Evolutionary conservation across 805 yeast genomes (phyloP), one percentile per base, ranked within the genome.

Genomic region (Maudiozyma barnettii): DNA sequence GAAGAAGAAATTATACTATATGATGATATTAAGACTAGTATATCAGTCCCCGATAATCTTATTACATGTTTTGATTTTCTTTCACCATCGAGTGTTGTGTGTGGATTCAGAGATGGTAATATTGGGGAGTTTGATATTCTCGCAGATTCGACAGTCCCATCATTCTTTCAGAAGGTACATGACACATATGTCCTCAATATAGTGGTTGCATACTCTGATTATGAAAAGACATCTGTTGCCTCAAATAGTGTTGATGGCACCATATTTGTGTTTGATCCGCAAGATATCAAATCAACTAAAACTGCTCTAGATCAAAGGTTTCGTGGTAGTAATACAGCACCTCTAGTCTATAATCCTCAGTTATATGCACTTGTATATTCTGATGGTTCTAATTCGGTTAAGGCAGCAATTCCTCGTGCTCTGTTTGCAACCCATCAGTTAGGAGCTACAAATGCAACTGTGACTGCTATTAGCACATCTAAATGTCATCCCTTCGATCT

Each of bases 51-150:
- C 1, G 60, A 58, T 19, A 56, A 59, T 31, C 39, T 55, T 38
- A 73, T 81, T 5, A 71, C 79, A 1, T 61, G 76, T 33, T 74
- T 68, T 51, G 80, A 75, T 51, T 76, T 75, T 63, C 38, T 77
- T 5, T 69, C 71, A 9, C 55, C 68, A 5, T 64, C 67, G 2
- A 66, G 58, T 12, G 59, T 84, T 1, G 59, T 81, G 2, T 76
- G 78, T 29, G 91, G 90, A 0, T 72, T 77, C 5, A 60, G 69
- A 2, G 74, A 76, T 45, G 93, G 93, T 0, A 67, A 66, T 29
- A 63, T 84, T 9, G 80, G 79, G 0, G 88, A 82, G 55, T 81
- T 72, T 49, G 66, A 71, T 10, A 54, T 79, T 1, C 36, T 54
- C 2, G 62, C 62, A 7, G 47, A 38, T 23, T 23, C 35, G 10